phyloP scores from a whole-genome alignment of 179 eudicot genomes.

The Sideroxylon spinosum region DNA sequence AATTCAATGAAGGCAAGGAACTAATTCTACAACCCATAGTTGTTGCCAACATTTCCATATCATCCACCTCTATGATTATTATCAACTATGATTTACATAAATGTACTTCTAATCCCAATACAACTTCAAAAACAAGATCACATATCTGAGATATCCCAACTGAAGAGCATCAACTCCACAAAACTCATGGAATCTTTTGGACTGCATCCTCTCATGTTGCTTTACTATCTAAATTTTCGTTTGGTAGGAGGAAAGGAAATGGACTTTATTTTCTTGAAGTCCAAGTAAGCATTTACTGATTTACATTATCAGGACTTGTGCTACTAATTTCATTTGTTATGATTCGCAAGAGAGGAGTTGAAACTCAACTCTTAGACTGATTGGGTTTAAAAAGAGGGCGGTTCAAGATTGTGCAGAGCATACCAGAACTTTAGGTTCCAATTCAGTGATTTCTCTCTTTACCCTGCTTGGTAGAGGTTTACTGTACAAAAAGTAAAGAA shows the following conservation, averaged over 20 bases:
- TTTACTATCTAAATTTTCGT: background rate
- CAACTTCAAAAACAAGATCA: too few species aligned
- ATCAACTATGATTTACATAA: too few species aligned
- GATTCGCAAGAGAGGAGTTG: background rate
- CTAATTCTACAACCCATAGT: too few species aligned
- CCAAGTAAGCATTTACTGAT: background rate
- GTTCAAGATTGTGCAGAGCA: background rate
- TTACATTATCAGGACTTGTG: background rate
- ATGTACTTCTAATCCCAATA: too few species aligned
- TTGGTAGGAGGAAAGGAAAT: background rate
- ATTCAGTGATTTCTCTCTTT: background rate
- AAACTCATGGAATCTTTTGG: background rate
- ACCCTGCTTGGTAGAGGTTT: background rate
- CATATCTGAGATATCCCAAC: too few species aligned
- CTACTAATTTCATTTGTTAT: background rate
- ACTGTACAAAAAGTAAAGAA: background rate
- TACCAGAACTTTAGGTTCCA: constrained; percentile 2
- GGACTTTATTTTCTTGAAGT: background rate
- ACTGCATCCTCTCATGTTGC: background rate
- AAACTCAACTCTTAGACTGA: background rate
- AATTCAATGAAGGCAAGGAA: too few species aligned
- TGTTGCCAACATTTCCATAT: too few species aligned
- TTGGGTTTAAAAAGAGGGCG: too few species aligned
- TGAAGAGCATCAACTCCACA: too few species aligned
- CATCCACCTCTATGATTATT: too few species aligned